These are phyloP conservation scores for Ormosia semicastrata DNA, from an alignment of 306 rosid genomes.

Conservation along the genomic window DNA sequence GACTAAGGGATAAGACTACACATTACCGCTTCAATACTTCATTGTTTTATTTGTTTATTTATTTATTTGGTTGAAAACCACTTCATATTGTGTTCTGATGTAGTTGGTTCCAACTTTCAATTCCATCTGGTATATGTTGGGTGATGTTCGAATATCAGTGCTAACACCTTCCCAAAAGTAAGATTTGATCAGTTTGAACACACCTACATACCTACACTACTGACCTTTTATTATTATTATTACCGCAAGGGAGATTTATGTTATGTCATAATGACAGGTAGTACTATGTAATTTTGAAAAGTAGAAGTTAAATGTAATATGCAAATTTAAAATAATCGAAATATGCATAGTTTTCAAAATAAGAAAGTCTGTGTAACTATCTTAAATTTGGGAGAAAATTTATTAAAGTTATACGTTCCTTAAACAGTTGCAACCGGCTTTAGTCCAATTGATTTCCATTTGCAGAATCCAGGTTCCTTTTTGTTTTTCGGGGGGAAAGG, in stretches of 20 bases:
- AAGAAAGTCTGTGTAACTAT: no score
- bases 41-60: no score
- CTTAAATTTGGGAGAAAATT: no score
- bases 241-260: neutral
- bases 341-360: no score
- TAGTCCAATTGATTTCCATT: no score
- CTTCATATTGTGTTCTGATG: neutral
- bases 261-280: neutral
- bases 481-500: no score
- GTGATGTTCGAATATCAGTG: neutral
- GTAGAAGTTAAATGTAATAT: neutral
- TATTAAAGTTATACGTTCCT: no score
- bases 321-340: no score
- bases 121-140: neutral
- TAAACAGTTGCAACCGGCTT: no score
- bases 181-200: neutral
- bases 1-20: neutral
- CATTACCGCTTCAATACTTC: neutral
- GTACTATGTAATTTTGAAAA: neutral
- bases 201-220: neutral
- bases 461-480: no score
- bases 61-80: neutral
- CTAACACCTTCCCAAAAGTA: neutral
- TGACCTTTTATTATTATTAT: neutral
- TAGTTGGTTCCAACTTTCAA: neutral